A percentile compares a stretch with the other conserved stretches of the same genome.
Evolutionary conservation across 2,329 filamentous ascomycete species (phyloP).

Genomic region (Hypoxylon sp.): DNA sequence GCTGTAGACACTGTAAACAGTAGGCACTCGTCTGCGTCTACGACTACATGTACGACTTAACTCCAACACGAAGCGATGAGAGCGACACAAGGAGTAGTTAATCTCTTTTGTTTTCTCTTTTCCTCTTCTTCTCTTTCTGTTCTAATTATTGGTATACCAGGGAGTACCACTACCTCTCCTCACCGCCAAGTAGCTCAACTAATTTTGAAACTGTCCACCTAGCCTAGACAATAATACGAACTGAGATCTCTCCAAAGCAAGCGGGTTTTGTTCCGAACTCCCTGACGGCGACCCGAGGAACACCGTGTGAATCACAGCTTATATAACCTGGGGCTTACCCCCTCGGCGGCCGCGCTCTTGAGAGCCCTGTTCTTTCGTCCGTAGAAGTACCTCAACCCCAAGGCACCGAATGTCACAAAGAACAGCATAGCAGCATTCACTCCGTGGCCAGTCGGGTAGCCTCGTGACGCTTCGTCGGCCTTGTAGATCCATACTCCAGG

Average conservation of each 20-base stretch:
- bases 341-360: conserved; percentile 44
- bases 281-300: background rate
- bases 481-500: conserved; percentile 79
- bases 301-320: conserved; percentile 42
- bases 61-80: too few relatives aligned
- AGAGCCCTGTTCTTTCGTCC: conserved; percentile 54
- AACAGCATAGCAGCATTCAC: conserved; percentile 57
- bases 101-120: too few relatives aligned
- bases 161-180: too few relatives aligned
- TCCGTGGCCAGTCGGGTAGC: conserved; percentile 74
- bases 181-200: too few relatives aligned
- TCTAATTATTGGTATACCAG: too few relatives aligned
- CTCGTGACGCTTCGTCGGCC: conserved; percentile 62
- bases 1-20: too few relatives aligned
- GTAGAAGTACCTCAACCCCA: conserved; percentile 62
- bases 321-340: conserved; percentile 49
- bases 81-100: too few relatives aligned
- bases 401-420: conserved; percentile 40
- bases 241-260: background rate
- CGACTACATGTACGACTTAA: too few relatives aligned
- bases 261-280: background rate
- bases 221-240: too few relatives aligned
- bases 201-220: too few relatives aligned
- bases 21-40: too few relatives aligned
- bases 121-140: too few relatives aligned